Percentiles rank a stretch among this genome's conserved stretches.
Evolutionary conservation across 1,284 basidiomycete species (phyloP).

Genomic region (Dichomitus squalens): DNA sequence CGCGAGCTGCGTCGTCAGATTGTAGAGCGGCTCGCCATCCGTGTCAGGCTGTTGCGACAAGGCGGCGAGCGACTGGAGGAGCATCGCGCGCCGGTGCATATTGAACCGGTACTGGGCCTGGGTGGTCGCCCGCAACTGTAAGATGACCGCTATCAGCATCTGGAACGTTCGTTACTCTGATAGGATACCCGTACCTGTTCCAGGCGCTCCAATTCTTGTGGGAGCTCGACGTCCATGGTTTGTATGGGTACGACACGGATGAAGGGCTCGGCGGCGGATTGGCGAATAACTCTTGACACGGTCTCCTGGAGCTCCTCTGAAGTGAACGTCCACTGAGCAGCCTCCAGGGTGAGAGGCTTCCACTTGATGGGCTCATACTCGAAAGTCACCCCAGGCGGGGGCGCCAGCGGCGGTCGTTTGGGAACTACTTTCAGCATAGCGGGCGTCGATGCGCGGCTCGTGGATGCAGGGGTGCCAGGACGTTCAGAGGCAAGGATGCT

Average conservation of each 20-base stretch:
- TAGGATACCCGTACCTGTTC: slow-evolving; percentile 40
- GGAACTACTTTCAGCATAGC: slow-evolving; percentile 27
- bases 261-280: slow-evolving; percentile 70
- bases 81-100: slow-evolving; percentile 68
- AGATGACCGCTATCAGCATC: neutral
- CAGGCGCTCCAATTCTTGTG: slow-evolving; percentile 60
- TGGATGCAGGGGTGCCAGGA: slow-evolving; percentile 20
- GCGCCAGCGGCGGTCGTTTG: slow-evolving; percentile 39
- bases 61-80: slow-evolving; percentile 59
- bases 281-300: slow-evolving; percentile 72
- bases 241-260: slow-evolving; percentile 68
- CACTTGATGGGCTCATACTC: slow-evolving; percentile 58
- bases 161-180: neutral
- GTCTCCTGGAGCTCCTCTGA: slow-evolving; percentile 71
- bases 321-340: slow-evolving; percentile 74
- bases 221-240: slow-evolving; percentile 58
- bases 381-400: slow-evolving; percentile 54
- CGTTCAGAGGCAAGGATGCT: neutral
- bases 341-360: slow-evolving; percentile 70
- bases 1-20: slow-evolving; percentile 58
- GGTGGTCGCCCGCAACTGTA: slow-evolving; percentile 37
- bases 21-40: slow-evolving; percentile 32
- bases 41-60: slow-evolving; percentile 30
- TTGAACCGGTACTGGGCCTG: slow-evolving; percentile 72
- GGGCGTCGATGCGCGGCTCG: slow-evolving; percentile 28